Conservation (phyloP, 2,329 filamentous ascomycete genomes). For the Cladophialophora bantiana region DNA sequence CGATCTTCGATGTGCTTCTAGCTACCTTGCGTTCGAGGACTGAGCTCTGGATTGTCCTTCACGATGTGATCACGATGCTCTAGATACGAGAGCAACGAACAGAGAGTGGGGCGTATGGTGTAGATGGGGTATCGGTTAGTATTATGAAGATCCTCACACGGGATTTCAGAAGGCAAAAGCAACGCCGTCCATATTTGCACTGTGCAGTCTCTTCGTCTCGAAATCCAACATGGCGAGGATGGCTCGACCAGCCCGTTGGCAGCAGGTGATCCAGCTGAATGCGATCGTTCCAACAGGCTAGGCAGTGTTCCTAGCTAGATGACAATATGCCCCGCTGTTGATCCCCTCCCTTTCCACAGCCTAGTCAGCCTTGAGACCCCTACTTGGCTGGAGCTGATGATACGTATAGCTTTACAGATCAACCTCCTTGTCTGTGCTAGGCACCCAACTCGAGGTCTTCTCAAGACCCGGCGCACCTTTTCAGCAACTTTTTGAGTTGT, state of each 20-base stretch:
- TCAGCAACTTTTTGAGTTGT: too few species aligned
- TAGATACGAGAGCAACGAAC: background rate
- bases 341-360: background rate
- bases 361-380: background rate
- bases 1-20: conserved; percentile 8
- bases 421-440: background rate
- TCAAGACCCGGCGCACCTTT: too few species aligned
- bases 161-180: background rate
- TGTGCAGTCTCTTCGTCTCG: background rate
- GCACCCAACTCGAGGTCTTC: too few species aligned
- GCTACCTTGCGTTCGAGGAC: background rate
- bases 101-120: background rate
- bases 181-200: background rate
- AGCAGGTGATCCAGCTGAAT: background rate
- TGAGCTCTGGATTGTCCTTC: background rate
- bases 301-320: background rate
- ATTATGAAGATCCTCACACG: background rate
- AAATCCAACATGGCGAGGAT: too few species aligned
- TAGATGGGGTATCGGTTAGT: background rate
- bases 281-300: background rate
- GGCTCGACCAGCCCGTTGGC: background rate
- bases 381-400: too few species aligned
- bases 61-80: background rate
- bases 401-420: background rate
- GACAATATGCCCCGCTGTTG: background rate